Evolutionary conservation across 2,329 filamentous ascomycete species (phyloP), one percentile per base, ranked within the genome.

Genomic region (Ramularia endophylla): DNA sequence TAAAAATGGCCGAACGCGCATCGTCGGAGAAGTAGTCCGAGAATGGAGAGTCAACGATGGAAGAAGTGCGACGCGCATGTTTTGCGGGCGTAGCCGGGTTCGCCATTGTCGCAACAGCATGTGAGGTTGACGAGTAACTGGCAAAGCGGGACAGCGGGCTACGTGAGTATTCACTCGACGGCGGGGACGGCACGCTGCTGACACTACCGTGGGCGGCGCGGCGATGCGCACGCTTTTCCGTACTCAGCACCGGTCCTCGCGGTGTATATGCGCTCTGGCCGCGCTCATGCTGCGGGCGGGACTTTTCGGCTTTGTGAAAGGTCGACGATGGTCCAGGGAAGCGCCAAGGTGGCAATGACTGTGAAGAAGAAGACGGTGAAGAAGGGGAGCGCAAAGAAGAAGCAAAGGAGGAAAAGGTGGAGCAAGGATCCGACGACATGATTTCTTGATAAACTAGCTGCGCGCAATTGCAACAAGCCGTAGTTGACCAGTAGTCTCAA

Each of bases 1-100:
- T 46, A 27, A 46, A 44, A 19, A 55, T 46, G 4, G 51, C 37
- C 4, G 57, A 61, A 11, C 53, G 54, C 13, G 55, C 53, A 40
- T 63, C 56, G 39, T 65, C 62, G 38, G 62, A 65, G 53, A 65
- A 65, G 50, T 66, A 66, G 50, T 67, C 65, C 42, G 57, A 62
- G 50, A 65, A 66, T 2, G 65, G 64, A 35, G 64, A 66, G 40
- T 63, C 57, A 20, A 57, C 55, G 29, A 54, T 41, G 2, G 54
- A 48, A 37, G 45, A 55, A 41, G 28, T 50, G 27, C 38, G 29
- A 18, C 50, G 49, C 17, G 13, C 41, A 29, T 40, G n/a, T 40
- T 53, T 56, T 15, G 51, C 49, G 8, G 55, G 57, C 22, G 56
- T 58, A 34, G 47, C 34, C 8, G 57, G 56, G 35, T 30, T 28